Evolutionary conservation across 371 early-diverging fungal species (phyloP).

Genomic region (Catenaria anguillulae): DNA sequence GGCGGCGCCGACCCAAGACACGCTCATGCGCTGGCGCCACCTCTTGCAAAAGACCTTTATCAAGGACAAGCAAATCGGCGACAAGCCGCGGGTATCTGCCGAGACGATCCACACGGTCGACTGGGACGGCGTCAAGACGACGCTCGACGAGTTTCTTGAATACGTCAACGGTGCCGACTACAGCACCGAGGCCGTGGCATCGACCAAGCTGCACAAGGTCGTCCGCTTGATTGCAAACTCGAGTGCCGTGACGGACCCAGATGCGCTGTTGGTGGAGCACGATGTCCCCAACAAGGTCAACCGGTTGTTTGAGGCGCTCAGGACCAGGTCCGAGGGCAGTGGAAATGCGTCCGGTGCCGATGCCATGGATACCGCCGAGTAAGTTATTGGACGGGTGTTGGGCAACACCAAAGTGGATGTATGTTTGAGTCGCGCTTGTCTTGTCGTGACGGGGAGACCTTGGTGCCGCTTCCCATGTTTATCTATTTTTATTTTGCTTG

Average conservation of each 20-base stretch:
- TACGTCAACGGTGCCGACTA: not conserved
- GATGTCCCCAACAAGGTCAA: too few species aligned
- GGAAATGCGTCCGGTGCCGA: too few species aligned
- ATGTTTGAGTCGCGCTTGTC: too few species aligned
- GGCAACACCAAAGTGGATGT: too few species aligned
- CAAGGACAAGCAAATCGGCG: not conserved
- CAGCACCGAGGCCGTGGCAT: not conserved
- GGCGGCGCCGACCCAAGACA: not conserved
- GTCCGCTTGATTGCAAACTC: not conserved
- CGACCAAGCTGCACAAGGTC: not conserved
- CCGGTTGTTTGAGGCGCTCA: too few species aligned
- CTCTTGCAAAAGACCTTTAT: not conserved
- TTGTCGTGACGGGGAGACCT: too few species aligned
- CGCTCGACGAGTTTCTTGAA: not conserved
- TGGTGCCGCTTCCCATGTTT: too few species aligned
- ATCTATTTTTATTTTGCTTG: too few species aligned
- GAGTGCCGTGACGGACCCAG: too few species aligned
- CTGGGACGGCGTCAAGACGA: not conserved
- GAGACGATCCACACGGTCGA: not conserved
- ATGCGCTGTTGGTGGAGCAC: too few species aligned
- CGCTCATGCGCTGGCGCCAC: constrained; percentile 1
- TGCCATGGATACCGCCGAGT: too few species aligned
- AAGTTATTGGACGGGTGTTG: too few species aligned
- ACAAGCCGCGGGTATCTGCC: not conserved
- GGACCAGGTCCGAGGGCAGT: not conserved